Evolutionary conservation across 495 filamentous ascomycete genomes (phyloP).

Genomic region (Xylaria intraflava): DNA sequence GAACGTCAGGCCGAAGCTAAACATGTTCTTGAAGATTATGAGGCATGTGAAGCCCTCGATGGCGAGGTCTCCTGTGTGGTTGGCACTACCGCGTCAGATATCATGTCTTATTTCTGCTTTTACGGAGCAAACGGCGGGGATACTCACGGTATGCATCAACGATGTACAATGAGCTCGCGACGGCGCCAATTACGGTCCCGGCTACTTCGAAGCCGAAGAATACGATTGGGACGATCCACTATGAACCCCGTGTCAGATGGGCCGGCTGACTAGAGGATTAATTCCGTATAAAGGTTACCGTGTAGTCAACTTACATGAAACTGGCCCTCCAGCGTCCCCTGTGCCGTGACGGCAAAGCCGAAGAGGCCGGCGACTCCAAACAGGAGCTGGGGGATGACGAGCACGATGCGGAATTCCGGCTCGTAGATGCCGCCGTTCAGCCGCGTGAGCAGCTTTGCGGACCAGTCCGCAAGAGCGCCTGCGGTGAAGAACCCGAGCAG

Average conservation of each 20-base stretch:
- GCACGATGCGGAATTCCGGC: constrained; percentile 79
- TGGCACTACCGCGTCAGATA: neutral
- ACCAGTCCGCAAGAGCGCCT: constrained; percentile 68
- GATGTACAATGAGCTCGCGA: constrained; percentile 81
- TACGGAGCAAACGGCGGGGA: neutral
- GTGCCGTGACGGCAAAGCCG: constrained; percentile 67
- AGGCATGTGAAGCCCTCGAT: constrained; percentile 89
- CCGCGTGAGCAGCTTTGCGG: constrained; percentile 60
- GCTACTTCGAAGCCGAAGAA: constrained; percentile 73
- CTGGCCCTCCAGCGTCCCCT: constrained; percentile 41
- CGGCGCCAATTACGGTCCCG: constrained; percentile 87
- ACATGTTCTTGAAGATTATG: constrained; percentile 86
- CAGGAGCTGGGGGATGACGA: constrained; percentile 74
- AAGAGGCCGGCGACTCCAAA: constrained; percentile 75
- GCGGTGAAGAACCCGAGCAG: constrained; percentile 68
- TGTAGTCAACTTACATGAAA: constrained; percentile 39
- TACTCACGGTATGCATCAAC: constrained; percentile 85
- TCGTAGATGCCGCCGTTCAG: constrained; percentile 78
- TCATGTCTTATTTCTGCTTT: neutral
- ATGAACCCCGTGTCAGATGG: neutral
- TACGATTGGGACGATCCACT: constrained; percentile 64
- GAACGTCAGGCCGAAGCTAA: constrained; percentile 79
- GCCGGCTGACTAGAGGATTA: neutral
- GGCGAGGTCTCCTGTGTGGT: constrained; percentile 60
- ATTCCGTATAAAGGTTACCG: neutral